Evolutionary conservation across 208 protist species (phyloP), one percentile per base, ranked within the genome.

Genomic region (Leishmania gerbilli): DNA sequence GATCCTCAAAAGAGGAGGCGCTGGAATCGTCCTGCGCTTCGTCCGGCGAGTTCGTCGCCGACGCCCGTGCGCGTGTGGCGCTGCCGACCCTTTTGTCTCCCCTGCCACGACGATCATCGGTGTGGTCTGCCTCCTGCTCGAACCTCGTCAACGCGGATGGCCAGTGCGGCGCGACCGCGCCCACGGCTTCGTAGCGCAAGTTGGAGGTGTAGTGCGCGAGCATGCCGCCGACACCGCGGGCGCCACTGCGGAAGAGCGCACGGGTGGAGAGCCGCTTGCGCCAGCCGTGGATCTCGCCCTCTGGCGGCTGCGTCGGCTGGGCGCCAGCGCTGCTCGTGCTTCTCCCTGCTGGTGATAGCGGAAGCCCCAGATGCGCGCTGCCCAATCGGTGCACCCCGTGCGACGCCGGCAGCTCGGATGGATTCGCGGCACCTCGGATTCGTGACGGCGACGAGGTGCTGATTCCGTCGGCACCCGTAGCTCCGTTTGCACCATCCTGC

Each of bases 1-100:
- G 65, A 56, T 85, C 82, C 82, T 85, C 82, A 51, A 85, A 85
- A 37, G 82, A 85, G 42, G 82, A 85, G 56, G n/a, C 47, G 56
- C 82, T 85, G 62, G 82, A 85, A 49, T 31, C 0, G 1, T 5
- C 51, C 15, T 47, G 49, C 34, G 1, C 5, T 6, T 34, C 7
- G 2, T n/a, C 34, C 19, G 51, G 51, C 49, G 47, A n/a, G 47
- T 58, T 31, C n/a, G 51, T 47, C 27, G 31, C 21, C 31, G 34
- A 56, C 34, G 15, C 19, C 15, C 27, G 8, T 53, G 45, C 69
- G 47, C 45, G 3, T 34, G 69, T 53, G 69, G 1, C 24, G 27
- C 3, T 45, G 24, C 11, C 15, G 34, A 3, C n/a, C 15, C 17
- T 34, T 17, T 5, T 64, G 13, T 19, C 51, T 45, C 72, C 27